phyloP scores from a whole-genome alignment of 495 filamentous ascomycete genomes.

The Clavariopsis aquatica region DNA sequence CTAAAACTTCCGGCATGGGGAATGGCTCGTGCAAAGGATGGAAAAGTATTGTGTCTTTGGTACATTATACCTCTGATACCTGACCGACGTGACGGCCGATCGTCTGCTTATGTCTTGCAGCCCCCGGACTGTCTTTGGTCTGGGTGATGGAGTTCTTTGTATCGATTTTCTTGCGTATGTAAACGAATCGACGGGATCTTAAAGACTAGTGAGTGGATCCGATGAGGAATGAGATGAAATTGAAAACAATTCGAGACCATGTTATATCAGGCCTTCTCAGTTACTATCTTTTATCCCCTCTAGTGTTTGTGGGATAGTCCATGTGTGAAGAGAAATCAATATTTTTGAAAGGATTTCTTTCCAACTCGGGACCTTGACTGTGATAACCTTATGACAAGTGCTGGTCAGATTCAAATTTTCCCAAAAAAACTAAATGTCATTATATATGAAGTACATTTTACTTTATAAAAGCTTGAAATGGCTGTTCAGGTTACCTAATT shows the following conservation, averaged over 20 bases:
- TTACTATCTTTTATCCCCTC: not conserved
- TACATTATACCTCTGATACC: slow-evolving; percentile 23
- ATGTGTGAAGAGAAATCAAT: too few relatives aligned
- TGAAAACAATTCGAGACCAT: slow-evolving; percentile 5
- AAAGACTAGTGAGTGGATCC: not conserved
- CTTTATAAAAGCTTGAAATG: too few relatives aligned
- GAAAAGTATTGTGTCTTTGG: slow-evolving; percentile 31
- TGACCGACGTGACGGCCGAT: slow-evolving; percentile 20
- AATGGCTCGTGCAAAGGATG: slow-evolving; percentile 8
- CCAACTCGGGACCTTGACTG: too few relatives aligned
- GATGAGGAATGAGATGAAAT: slow-evolving; percentile 3
- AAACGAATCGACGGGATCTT: not conserved
- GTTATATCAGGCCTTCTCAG: not conserved
- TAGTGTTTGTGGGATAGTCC: not conserved
- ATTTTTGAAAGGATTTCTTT: too few relatives aligned
- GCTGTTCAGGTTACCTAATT: too few relatives aligned
- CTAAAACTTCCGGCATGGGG: slow-evolving; percentile 4
- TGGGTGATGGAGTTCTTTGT: slow-evolving; percentile 5
- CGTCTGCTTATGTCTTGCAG: slow-evolving; percentile 2
- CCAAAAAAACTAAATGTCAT: too few relatives aligned
- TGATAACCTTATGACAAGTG: too few relatives aligned
- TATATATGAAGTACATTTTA: too few relatives aligned
- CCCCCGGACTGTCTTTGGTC: not conserved
- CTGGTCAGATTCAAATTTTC: too few relatives aligned
- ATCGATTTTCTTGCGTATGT: slow-evolving; percentile 10